Percentiles rank a stretch among this genome's conserved stretches.
These are phyloP conservation scores for Yamadazyma sp. DNA, from an alignment of 1,139 yeast genomes.

Conservation along the genomic window DNA sequence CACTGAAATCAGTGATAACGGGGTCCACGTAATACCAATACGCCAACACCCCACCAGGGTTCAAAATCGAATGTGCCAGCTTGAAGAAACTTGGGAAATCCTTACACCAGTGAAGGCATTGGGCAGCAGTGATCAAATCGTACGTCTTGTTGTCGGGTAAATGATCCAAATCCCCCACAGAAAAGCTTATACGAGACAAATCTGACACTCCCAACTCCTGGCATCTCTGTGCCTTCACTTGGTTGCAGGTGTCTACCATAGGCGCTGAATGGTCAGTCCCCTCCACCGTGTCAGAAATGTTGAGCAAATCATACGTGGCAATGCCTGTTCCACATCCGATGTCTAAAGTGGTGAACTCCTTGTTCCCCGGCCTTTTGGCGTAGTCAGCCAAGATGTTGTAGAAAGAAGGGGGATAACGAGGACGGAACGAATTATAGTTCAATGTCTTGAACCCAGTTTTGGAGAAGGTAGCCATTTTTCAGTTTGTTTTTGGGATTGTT, in stretches of 20 bases:
- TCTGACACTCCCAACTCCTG: slow-evolving; percentile 28
- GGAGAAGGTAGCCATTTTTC: slow-evolving; percentile 65
- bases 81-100: slow-evolving; percentile 35
- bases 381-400: slow-evolving; percentile 42
- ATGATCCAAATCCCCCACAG: slow-evolving; percentile 37
- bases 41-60: slow-evolving; percentile 40
- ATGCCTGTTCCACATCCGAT: slow-evolving; percentile 42
- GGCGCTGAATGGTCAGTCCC: slow-evolving; percentile 34
- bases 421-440: slow-evolving; percentile 62
- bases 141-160: slow-evolving; percentile 23
- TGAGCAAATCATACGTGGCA: slow-evolving; percentile 35
- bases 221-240: slow-evolving; percentile 22
- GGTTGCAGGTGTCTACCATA: slow-evolving; percentile 33
- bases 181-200: slow-evolving; percentile 27
- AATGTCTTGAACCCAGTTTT: slow-evolving; percentile 57
- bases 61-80: slow-evolving; percentile 28
- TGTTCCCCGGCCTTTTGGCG: slow-evolving; percentile 4
- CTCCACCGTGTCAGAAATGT: slow-evolving; percentile 27
- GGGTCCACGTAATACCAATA: slow-evolving; percentile 49
- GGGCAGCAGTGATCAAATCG: slow-evolving; percentile 46
- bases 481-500: neutral
- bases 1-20: slow-evolving; percentile 27
- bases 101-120: slow-evolving; percentile 48
- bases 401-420: slow-evolving; percentile 60
- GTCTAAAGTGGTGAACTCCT: slow-evolving; percentile 22